Base-by-base conservation (phyloP, 495 filamentous ascomycete species). In the Lophium mytilinum region DNA sequence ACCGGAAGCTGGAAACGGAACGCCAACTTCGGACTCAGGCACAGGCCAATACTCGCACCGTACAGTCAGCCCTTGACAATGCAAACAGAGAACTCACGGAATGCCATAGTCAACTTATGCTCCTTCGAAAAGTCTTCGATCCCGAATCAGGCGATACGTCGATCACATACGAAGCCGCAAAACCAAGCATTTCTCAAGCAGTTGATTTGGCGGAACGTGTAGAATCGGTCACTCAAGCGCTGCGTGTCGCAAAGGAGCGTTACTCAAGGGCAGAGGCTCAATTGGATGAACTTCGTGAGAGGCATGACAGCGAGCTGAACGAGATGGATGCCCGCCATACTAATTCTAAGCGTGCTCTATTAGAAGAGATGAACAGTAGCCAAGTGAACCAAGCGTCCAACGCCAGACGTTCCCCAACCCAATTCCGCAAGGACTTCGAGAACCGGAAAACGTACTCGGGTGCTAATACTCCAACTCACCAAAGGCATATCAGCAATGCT, bases 341-440 rank as follows among this genome's bases (percentile, higher is more conserved):
- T 14, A 84, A 82, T 19, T 82, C 90, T 66, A 78, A 87, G 72
- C 75, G 83, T 69, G 75, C 85, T 55, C 68, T 89, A 41, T 75
- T 95, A 21, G 92, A 95, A 60, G 93, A 98, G 72, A 86, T 95
- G 60, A 87, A 89, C 69, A 79, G 83, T 65, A 95, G 94, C 66
- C 86, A 92, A 67, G 79, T 86, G 3, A 80, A 86, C 37, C 57
- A 61, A 54, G 63, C 45, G 1, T 30, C 24, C 24, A 60, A 37
- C 41, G 80, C 81, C 65, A 86, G 81, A 63, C 84, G 83, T 21
- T 92, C 91, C 9, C 89, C 91, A 5, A 83, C 80, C 24, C 86
- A 90, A 57, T 78, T 83, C 50, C 81, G 89, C 41, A 81, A 84
- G 57, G 86, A 88, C 62, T 81, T 84, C 12, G 90, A 92, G 55